Conservation (phyloP, 192 early-diverging fungal species). For the Coemansia sp. region DNA sequence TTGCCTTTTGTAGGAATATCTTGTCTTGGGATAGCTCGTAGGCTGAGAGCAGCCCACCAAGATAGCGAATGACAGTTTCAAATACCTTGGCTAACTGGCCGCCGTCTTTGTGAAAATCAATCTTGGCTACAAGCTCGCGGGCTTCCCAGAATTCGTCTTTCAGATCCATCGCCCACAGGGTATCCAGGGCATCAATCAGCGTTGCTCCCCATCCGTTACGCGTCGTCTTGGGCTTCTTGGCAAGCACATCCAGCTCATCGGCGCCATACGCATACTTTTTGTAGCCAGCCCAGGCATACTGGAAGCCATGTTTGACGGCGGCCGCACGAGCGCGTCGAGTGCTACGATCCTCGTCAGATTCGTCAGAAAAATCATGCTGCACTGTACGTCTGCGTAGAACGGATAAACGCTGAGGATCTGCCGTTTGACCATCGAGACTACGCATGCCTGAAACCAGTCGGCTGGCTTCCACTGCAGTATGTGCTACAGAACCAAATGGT, state of each 20-base stretch:
- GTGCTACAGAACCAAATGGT: neutral
- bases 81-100: slow-evolving; percentile 70
- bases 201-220: slow-evolving; percentile 75
- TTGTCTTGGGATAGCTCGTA: slow-evolving; percentile 69
- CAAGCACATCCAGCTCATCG: slow-evolving; percentile 62
- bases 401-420: slow-evolving; percentile 10
- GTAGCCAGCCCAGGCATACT: slow-evolving; percentile 76
- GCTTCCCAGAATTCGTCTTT: slow-evolving; percentile 72
- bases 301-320: slow-evolving; percentile 60
- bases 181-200: slow-evolving; percentile 85
- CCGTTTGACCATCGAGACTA: slow-evolving; percentile 17
- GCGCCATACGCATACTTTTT: slow-evolving; percentile 70
- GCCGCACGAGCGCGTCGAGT: slow-evolving; percentile 34
- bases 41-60: slow-evolving; percentile 83
- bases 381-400: slow-evolving; percentile 26
- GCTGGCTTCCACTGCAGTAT: neutral
- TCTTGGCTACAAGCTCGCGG: slow-evolving; percentile 63
- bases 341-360: slow-evolving; percentile 21
- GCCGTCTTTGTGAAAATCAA: slow-evolving; percentile 63
- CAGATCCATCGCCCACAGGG: slow-evolving; percentile 77
- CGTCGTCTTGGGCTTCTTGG: slow-evolving; percentile 39
- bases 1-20: slow-evolving; percentile 67
- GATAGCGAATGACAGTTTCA: slow-evolving; percentile 85
- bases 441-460: slow-evolving; percentile 7
- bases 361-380: slow-evolving; percentile 33